Conservation (phyloP, 352 stramenopile genomes). For the Thalassiosira mediterranea region DNA sequence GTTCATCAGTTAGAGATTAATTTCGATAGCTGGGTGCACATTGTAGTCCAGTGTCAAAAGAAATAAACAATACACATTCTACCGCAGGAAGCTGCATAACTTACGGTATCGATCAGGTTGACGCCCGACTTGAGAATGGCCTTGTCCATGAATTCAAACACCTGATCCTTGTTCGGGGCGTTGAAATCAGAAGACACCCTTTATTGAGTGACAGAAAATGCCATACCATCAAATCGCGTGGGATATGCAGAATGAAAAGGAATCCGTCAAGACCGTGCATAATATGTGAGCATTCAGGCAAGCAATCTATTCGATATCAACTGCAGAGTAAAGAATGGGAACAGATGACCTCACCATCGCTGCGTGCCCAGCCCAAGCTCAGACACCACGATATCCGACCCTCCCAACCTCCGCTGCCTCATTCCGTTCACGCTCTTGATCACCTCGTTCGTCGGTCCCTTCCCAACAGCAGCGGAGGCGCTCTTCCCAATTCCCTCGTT, state of each 20-base stretch:
- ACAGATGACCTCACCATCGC: constrained; percentile 79
- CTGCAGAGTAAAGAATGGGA: too few relatives aligned
- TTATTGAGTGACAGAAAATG: too few relatives aligned
- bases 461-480: too few relatives aligned
- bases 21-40: too few relatives aligned
- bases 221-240: too few relatives aligned
- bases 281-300: neutral
- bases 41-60: too few relatives aligned
- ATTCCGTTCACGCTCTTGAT: constrained; percentile 78
- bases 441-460: constrained; percentile 71
- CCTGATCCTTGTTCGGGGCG: constrained; percentile 73
- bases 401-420: constrained; percentile 72
- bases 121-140: constrained; percentile 81
- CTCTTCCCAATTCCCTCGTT: constrained; percentile 20
- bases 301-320: neutral
- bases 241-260: too few relatives aligned
- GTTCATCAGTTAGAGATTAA: too few relatives aligned
- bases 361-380: constrained; percentile 84
- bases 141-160: constrained; percentile 83
- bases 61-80: too few relatives aligned
- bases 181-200: constrained; percentile 82
- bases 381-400: constrained; percentile 81
- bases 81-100: too few relatives aligned
- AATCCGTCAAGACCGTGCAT: too few relatives aligned
- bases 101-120: constrained; percentile 83